Percentiles rank a stretch among this genome's conserved stretches.
Evolutionary conservation across 1,139 yeast genomes (phyloP).

Genomic region (Lodderomyces elongisporus): DNA sequence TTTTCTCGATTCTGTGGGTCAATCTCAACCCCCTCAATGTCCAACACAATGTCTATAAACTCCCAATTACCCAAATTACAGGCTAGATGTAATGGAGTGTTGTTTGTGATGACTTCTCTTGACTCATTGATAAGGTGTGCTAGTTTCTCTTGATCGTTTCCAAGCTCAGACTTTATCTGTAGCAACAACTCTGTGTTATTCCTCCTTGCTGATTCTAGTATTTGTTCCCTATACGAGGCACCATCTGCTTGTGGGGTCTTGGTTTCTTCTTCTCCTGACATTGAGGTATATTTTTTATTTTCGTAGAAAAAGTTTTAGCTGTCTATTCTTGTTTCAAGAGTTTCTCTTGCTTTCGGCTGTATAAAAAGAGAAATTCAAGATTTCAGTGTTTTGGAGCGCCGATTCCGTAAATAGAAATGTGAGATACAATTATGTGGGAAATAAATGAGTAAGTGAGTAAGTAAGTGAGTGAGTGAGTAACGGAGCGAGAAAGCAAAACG

Average conservation of each 20-base stretch:
- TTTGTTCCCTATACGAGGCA: conserved; percentile 73
- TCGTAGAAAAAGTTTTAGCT: too few species aligned
- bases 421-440: too few species aligned
- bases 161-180: conserved; percentile 46
- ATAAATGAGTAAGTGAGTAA: too few species aligned
- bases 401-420: too few species aligned
- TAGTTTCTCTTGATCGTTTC: conserved; percentile 42
- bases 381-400: too few species aligned
- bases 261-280: conserved; percentile 1
- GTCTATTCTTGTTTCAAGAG: too few species aligned
- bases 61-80: conserved; percentile 82
- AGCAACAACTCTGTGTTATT: conserved; percentile 75
- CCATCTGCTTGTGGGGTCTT: conserved; percentile 35
- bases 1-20: conserved; percentile 77
- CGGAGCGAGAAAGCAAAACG: too few species aligned
- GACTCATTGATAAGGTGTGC: conserved; percentile 65
- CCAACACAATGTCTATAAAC: conserved; percentile 74
- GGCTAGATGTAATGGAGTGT: conserved; percentile 77
- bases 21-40: conserved; percentile 85
- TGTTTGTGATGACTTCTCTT: conserved; percentile 70
- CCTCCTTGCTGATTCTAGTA: conserved; percentile 83
- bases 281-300: too few species aligned
- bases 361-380: too few species aligned
- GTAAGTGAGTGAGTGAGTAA: too few species aligned
- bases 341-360: too few species aligned